Evolutionary conservation across 768 basidiomycete species (phyloP).

Genomic region (Trametes elegans): DNA sequence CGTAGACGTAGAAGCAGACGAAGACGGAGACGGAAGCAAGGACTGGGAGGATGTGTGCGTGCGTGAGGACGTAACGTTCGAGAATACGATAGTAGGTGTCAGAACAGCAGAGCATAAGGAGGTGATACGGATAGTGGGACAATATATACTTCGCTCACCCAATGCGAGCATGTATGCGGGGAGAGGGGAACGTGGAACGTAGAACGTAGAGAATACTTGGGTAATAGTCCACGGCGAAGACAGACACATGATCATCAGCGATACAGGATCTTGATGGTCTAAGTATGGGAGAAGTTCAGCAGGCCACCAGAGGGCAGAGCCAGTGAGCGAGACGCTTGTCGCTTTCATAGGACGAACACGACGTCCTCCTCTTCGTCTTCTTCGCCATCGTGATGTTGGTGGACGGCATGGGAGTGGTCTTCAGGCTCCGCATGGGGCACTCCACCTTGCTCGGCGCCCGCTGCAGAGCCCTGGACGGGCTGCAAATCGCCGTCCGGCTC

Average conservation of each 20-base stretch:
- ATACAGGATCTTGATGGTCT: not conserved
- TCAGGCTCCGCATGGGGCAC: too few species aligned
- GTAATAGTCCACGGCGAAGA: not conserved
- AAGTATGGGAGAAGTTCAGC: not conserved
- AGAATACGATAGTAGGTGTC: conserved; percentile 10
- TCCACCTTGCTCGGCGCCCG: not conserved
- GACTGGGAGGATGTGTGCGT: not conserved
- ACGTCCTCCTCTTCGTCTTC: conserved; percentile 75
- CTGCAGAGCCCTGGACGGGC: not conserved
- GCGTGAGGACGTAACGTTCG: conserved; percentile 4
- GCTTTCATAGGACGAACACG: conserved; percentile 63
- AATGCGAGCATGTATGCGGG: not conserved
- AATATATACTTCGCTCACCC: conserved; percentile 3
- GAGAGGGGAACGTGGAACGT: not conserved
- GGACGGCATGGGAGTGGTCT: conserved; percentile 35
- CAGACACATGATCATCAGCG: too few species aligned
- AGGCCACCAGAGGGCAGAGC: not conserved
- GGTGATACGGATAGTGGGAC: conserved; percentile 2
- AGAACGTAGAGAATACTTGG: not conserved
- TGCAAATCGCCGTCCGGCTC: conserved; percentile 21
- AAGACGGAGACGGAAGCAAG: not conserved
- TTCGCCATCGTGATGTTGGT: conserved; percentile 34
- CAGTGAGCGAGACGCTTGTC: conserved; percentile 6
- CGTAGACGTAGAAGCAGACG: not conserved
- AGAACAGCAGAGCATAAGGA: conserved; percentile 12